Evolutionary conservation across 108 stramenopile species (phyloP), one percentile per base, ranked within the genome.

Genomic region (Fistulifera pelliculosa): DNA sequence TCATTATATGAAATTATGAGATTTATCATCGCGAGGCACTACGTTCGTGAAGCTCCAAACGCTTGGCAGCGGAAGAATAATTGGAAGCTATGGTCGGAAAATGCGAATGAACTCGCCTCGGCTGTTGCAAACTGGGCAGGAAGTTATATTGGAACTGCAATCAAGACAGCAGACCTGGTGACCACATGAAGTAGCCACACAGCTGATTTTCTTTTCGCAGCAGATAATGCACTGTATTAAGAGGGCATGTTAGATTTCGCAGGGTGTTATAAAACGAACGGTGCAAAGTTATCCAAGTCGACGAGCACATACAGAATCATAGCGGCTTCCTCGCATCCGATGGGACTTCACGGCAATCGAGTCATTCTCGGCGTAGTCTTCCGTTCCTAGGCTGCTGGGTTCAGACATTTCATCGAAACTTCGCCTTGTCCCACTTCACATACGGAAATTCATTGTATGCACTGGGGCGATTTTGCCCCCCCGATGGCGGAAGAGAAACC

Each of bases 151-250:
- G 17, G 54, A 58, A 54, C 71, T 64, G 64, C 85, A 86, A 16
- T 48, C 54, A 27, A 78, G 27, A 45, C 89, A 90, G 40, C 80
- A 80, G 6, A 80, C 55, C 65, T 85, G 83, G 64, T 90, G 89
- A 0, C 85, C 85, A 62, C 85, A 90, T 15, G 89, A 85, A 48
- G 73, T 83, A 10, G 80, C 76, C 5, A 86, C 80, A 51, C 83
- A 82, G 57, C 84, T 74, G 44, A 90, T 78, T 1, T 49, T 21
- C 27, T 68, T 60, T 26, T 79, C 72, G 21, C 47, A 69, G 56
- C 88, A 90, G 22, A 86, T 49, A 22, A 83, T 80, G 71, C 85
- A n/a, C n/a, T n/a, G n/a, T n/a, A n/a, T n/a, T n/a, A n/a, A n/a
- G n/a, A n/a, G n/a, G n/a, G n/a, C n/a, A n/a, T n/a, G n/a, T n/a